Base-by-base conservation (phyloP, 805 yeast genomes). In the Cyberlindnera americana region DNA sequence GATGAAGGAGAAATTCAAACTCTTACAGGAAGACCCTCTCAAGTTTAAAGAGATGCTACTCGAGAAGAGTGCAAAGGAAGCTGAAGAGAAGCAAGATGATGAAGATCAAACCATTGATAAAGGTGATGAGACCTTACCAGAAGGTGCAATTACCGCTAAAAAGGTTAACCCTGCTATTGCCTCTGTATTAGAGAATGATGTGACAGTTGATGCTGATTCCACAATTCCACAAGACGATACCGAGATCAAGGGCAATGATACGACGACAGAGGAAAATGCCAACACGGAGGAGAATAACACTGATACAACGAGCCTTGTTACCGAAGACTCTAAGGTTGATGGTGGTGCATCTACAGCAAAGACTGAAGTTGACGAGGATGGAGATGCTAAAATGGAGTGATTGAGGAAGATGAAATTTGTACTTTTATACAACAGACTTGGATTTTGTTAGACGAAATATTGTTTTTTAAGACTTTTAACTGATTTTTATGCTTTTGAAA, bases 181-280 rank as follows among this genome's bases (percentile, higher is more conserved):
- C 9, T 43, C 58, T 11, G 54, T 54, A 8, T 24, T 49, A 15
- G 56, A 54, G 28, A 54, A 52, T 29, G 64, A 59, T 35, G 40
- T 50, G 3, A 62, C 67, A 6, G 58, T 57, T 31, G 77, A 73
- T 51, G 75, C 73, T 12, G 79, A 74, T 50, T 57, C 71, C 9
- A 72, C 77, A 2, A 60, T 70, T 14, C 70, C 69, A 19, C 76
- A 71, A 43, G 78, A 73, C 51, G 77, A 78, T 23, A 52, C 59
- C n/a, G 61, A 56, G 33, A 23, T 52, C 39, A 73, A 66, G 41
- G 75, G 65, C 12, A 58, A 60, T 38, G 64, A 59, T 35, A 58
- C 65, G 12, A 60, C 63, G 2, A 69, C 75, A 37, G 79, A 75
- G 39, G 73, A 75, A 19, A 65, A 69, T 15, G 66, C 70, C 34